Percentiles rank a stretch among this genome's conserved stretches.
Conservation (phyloP, 345 rosid genomes). For the Brassica rapa region DNA sequence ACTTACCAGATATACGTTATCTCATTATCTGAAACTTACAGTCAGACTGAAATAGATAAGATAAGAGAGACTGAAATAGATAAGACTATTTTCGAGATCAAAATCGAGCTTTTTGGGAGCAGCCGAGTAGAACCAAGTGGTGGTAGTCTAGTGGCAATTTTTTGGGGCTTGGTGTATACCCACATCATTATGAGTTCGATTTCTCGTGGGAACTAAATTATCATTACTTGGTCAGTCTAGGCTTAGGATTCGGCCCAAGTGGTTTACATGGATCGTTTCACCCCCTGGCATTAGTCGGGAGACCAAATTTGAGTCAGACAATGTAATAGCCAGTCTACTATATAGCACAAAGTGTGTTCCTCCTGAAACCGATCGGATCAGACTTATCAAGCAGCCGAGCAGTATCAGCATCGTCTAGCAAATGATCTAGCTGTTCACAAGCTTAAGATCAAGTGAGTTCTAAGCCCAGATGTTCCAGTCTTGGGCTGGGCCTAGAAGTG, state of each 20-base stretch:
- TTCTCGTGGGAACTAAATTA: too few relatives aligned
- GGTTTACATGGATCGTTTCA: too few relatives aligned
- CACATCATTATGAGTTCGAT: too few relatives aligned
- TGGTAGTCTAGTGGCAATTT: too few relatives aligned
- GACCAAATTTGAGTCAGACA: too few relatives aligned
- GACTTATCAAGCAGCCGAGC: constrained; percentile 22
- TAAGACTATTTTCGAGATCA: constrained; percentile 64
- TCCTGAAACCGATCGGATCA: too few relatives aligned
- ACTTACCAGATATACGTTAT: neutral
- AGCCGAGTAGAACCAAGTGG: neutral
- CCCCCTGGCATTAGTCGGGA: too few relatives aligned
- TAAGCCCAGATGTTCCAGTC: neutral
- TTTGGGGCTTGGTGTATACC: too few relatives aligned
- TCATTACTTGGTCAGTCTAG: too few relatives aligned
- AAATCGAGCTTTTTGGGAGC: constrained; percentile 67
- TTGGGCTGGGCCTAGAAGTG: constrained; percentile 8
- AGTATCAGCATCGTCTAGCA: constrained; percentile 77
- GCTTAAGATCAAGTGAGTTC: constrained; percentile 10
- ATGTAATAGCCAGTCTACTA: too few relatives aligned
- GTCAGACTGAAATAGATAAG: constrained; percentile 59
- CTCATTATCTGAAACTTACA: neutral
- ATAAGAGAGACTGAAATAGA: constrained; percentile 49
- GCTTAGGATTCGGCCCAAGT: too few relatives aligned
- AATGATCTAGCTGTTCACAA: constrained; percentile 73
- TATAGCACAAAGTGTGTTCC: too few relatives aligned